Conservation (phyloP, 2,329 filamentous ascomycete genomes). For the Samsoniella hepiali region DNA sequence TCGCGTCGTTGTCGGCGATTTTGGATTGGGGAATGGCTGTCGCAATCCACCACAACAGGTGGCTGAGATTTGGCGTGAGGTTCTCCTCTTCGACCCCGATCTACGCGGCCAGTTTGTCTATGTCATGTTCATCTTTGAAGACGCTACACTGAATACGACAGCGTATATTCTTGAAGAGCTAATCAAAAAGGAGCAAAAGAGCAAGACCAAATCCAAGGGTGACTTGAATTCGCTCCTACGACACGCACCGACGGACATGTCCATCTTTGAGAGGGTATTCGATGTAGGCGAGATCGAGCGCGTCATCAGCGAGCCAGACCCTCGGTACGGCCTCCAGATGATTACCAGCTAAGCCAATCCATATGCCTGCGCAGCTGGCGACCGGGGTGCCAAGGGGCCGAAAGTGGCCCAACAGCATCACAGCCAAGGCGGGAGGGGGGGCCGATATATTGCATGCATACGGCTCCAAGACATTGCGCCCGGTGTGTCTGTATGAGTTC, state of each 20-base stretch:
- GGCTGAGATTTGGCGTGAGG: slow-evolving; percentile 63
- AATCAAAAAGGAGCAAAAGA: slow-evolving; percentile 47
- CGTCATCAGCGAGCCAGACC: slow-evolving; percentile 50
- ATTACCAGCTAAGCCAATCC: slow-evolving; percentile 38
- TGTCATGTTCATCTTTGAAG: slow-evolving; percentile 64
- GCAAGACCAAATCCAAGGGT: slow-evolving; percentile 29
- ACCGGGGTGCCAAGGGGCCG: neutral
- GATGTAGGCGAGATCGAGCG: slow-evolving; percentile 46
- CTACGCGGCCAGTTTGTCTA: slow-evolving; percentile 59
- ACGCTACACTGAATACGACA: slow-evolving; percentile 51
- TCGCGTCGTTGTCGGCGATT: slow-evolving; percentile 60
- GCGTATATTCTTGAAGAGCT: slow-evolving; percentile 54
- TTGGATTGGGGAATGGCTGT: slow-evolving; percentile 61
- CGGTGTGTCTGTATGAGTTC: neutral
- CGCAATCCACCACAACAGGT: slow-evolving; percentile 64
- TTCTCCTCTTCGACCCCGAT: slow-evolving; percentile 60
- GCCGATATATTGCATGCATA: slow-evolving; percentile 11
- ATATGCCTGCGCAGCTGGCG: neutral
- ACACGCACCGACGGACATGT: slow-evolving; percentile 42
- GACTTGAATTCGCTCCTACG: slow-evolving; percentile 24
- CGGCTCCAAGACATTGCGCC: neutral
- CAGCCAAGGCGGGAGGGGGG: slow-evolving; percentile 1
- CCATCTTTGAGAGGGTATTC: slow-evolving; percentile 55
- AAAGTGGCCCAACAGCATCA: neutral
- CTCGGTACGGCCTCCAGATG: slow-evolving; percentile 53